These are phyloP conservation scores for Phaeodactylum tricornutum DNA, from an alignment of 108 stramenopile genomes.

Conservation along the genomic window DNA sequence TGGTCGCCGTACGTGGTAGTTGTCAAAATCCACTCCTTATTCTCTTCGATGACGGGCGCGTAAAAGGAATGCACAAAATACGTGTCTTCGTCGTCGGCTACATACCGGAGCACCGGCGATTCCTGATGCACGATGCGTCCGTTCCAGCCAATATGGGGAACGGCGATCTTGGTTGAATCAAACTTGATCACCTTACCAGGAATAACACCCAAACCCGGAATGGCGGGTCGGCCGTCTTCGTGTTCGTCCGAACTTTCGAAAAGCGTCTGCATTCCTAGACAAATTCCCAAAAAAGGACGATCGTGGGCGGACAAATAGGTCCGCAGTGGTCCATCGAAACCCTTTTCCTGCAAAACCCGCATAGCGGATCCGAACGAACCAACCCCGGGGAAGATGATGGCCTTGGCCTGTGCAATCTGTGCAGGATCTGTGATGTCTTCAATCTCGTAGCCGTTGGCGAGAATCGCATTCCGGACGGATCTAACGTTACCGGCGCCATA, in stretches of 20 bases:
- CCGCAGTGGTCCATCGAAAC: constrained; percentile 73
- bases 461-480: constrained; percentile 88
- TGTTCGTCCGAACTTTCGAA: constrained; percentile 90
- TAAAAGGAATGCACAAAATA: constrained; percentile 98
- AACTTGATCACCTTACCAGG: constrained; percentile 86
- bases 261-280: constrained; percentile 97
- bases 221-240: constrained; percentile 29
- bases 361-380: constrained; percentile 83
- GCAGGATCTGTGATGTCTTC: constrained; percentile 69
- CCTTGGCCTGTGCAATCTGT: constrained; percentile 78
- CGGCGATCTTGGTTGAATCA: constrained; percentile 51
- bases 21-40: constrained; percentile 81
- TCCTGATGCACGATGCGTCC: constrained; percentile 73
- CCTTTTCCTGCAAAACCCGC: constrained; percentile 49
- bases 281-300: constrained; percentile 94
- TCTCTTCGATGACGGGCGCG: constrained; percentile 67
- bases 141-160: constrained; percentile 99
- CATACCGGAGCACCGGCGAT: constrained; percentile 57
- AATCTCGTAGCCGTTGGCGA: constrained; percentile 71
- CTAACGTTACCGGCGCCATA: constrained; percentile 99
- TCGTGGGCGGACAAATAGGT: constrained; percentile 56
- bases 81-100: constrained; percentile 36
- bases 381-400: constrained; percentile 93
- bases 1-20: constrained; percentile 83
- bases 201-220: constrained; percentile 87